Base-by-base conservation (phyloP, 805 yeast species). In the Cyberlindnera mycetangii region DNA sequence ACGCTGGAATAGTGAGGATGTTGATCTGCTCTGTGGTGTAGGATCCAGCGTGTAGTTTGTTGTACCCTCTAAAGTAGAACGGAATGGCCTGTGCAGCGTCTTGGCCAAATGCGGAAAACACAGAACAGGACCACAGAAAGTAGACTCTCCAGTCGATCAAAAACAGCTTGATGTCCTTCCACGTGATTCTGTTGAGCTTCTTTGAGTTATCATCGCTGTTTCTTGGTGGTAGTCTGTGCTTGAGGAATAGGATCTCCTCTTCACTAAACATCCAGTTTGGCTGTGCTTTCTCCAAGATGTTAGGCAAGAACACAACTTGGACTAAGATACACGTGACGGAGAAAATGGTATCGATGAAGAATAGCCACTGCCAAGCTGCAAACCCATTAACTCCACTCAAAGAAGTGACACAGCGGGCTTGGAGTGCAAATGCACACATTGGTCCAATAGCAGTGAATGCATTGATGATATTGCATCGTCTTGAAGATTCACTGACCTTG, bases 351-450 rank as follows among this genome's bases (percentile, higher is more conserved):
- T 83, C 86, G 44, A 82, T 70, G 39, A 81, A 71, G 54, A 78
- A 79, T 63, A 79, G 73, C 88, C 87, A 82, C 60, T 80, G 72
- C 88, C 88, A 82, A 18, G 80, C 76, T 5, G 71, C 69, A 19
- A 73, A 56, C 2, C 81, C 83, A 34, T 61, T 60, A 7, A 60
- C 66, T 39, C 75, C 77, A 40, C 67, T 65, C 50, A 77, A 56
- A 27, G 62, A 58, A 41, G 65, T 55, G 47, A 59, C 72, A 39
- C 76, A 51, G 9, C 81, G 76, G n/a, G 83, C 77, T 52, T 79
- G 81, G 40, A 81, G 62, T 36, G 79, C 62, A 43, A 83, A 82
- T 3, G 82, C 72, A 5, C 83, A 76, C 41, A 78, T 67, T 28
- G 77, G 68, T 32, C 86, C 89, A 30, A 84, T 65, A 52, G 73